Percentiles rank a stretch among this genome's conserved stretches.
Evolutionary conservation across 352 stramenopile genomes (phyloP).

Genomic region (Vaucheria bursata): DNA sequence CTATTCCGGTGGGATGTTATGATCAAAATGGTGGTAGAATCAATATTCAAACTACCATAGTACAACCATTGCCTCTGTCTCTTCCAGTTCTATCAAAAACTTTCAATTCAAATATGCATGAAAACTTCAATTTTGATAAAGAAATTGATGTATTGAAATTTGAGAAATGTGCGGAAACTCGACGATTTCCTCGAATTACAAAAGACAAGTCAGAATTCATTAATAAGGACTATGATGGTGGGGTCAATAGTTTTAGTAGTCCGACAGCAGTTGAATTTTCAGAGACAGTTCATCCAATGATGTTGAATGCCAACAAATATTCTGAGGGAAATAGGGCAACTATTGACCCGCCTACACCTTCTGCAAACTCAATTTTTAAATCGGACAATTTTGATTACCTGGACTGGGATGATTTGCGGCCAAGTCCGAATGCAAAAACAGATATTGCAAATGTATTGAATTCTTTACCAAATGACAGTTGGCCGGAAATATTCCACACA

Average conservation of each 20-base stretch:
- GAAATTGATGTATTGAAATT: no score
- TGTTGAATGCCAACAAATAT: no score
- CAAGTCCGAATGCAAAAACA: slow-evolving; percentile 24
- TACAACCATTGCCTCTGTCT: slow-evolving; percentile 21
- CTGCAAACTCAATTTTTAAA: background rate
- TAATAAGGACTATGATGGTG: no score
- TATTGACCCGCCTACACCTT: slow-evolving; percentile 8
- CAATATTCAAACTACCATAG: slow-evolving; percentile 24
- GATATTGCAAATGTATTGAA: slow-evolving; percentile 24
- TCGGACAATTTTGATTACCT: slow-evolving; percentile 40
- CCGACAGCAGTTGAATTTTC: no score
- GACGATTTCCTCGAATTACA: no score
- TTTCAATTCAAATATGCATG: no score
- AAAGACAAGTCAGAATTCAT: no score
- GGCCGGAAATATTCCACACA: slow-evolving; percentile 45
- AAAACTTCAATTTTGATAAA: no score
- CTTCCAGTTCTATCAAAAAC: no score
- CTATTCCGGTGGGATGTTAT: background rate
- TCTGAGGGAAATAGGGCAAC: slow-evolving; percentile 2
- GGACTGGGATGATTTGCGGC: slow-evolving; percentile 28
- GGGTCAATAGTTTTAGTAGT: no score
- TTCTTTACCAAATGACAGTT: slow-evolving; percentile 23
- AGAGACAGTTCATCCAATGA: no score
- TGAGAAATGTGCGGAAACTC: no score
- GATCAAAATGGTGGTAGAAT: background rate